Conservation (phyloP, 345 rosid species). For the Psidium friedrichsthalianum region DNA sequence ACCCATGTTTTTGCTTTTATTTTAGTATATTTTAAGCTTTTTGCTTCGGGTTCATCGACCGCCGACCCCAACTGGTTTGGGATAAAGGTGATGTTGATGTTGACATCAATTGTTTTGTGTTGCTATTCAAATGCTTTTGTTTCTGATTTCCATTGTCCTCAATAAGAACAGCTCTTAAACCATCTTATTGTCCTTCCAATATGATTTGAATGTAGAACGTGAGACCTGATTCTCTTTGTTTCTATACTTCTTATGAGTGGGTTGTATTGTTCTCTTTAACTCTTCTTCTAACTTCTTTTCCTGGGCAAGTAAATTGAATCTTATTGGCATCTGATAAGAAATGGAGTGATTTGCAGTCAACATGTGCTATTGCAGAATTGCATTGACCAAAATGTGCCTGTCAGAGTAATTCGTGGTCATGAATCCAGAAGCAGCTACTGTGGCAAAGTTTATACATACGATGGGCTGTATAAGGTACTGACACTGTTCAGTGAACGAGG, state of each 20-base stretch:
- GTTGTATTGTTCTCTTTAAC: not conserved
- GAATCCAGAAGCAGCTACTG: constrained; percentile 49
- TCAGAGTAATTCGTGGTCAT: constrained; percentile 87
- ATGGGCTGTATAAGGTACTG: constrained; percentile 79
- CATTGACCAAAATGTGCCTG: constrained; percentile 46
- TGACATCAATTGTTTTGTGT: not conserved
- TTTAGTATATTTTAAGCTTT: no score
- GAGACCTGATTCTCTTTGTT: not conserved
- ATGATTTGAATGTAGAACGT: not conserved
- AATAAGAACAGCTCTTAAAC: not conserved
- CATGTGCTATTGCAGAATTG: constrained; percentile 49
- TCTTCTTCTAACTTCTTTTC: not conserved
- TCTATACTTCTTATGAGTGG: not conserved
- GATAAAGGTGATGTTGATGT: no score
- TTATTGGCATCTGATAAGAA: not conserved
- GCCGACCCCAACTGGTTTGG: no score
- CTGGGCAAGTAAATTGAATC: not conserved
- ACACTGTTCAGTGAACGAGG: not conserved
- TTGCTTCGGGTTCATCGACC: no score
- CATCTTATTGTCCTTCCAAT: not conserved
- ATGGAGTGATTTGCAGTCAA: not conserved
- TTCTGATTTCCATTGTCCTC: not conserved
- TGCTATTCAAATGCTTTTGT: not conserved
- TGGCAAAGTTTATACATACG: constrained; percentile 73
- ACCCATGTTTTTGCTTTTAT: no score